Evolutionary conservation across 2,329 filamentous ascomycete genomes (phyloP), one percentile per base, ranked within the genome.

Genomic region (Alternaria triticimaculans): DNA sequence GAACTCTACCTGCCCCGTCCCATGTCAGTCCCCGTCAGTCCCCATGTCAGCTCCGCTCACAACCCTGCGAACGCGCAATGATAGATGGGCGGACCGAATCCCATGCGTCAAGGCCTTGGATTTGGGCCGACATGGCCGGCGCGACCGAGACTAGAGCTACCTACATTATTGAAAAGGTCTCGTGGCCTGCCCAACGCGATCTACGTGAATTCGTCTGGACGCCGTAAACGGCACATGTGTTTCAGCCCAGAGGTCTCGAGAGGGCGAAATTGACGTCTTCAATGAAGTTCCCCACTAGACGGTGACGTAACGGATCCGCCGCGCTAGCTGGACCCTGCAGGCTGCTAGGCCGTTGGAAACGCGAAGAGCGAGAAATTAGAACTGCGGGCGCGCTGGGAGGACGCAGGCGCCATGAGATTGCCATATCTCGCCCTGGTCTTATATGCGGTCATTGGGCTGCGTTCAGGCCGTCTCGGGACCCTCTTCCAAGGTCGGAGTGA

Each of bases 231-330:
- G 69, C 65, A 58, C 62, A 61, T 53, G 55, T 71, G 72, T 72
- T 69, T 71, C 69, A 71, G 56, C 48, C 60, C 43, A 49, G 33
- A 23, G 9, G 18, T 51, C 45, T 46, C 6, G 18, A 37, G 26
- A 41, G 50, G 57, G 59, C 58, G 64, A 65, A 30, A 71, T 66
- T 62, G 57, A 58, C 63, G 58, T 61, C 26, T 64, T 57, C 26
- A 26, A 20, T 43, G 48, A 43, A 33, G 41, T 55, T 62, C 54
- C 33, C 55, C 64, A 58, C 41, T 44, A 55, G 45, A 21, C 59
- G 37, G 60, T 74, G 72, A 74, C 72, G 72, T 73, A 73, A 65
- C 23, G 30, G 55, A 61, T 55, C 33, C 56, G 60, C 63, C 61
- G 66, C 44, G 26, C 45, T 55, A 62, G 43, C 12, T 60, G 57